Conservation (phyloP, 202 grass and related monocot species). For the Cymbopogon flexuosus region DNA sequence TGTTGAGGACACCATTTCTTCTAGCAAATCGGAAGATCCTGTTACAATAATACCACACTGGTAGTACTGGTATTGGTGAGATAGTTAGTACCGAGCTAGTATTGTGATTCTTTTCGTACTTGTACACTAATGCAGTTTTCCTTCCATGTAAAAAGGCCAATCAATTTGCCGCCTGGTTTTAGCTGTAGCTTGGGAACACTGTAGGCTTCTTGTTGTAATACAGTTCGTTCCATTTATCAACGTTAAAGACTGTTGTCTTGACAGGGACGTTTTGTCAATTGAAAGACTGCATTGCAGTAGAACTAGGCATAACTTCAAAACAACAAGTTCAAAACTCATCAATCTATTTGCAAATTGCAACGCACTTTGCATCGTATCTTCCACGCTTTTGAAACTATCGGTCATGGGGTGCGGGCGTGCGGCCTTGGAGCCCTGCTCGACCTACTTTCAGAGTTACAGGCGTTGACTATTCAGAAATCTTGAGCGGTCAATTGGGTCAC, state of each 20-base stretch:
- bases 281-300: background rate
- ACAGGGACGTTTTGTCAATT: background rate
- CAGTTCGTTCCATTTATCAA: background rate
- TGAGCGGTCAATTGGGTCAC: no score
- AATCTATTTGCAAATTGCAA: no score
- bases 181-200: conserved; percentile 23
- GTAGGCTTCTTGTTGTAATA: conserved; percentile 18
- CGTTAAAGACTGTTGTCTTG: no score
- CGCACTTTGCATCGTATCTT: no score
- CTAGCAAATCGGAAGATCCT: background rate
- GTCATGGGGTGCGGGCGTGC: background rate
- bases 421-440: background rate
- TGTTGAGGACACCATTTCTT: background rate
- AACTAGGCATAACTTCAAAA: background rate
- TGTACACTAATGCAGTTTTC: background rate
- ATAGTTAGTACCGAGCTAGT: background rate
- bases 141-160: conserved; percentile 28
- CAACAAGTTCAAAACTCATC: no score
- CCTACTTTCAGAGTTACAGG: no score
- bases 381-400: background rate
- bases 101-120: conserved; percentile 21
- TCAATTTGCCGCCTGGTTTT: background rate
- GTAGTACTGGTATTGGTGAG: background rate
- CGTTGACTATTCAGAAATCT: no score
- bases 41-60: conserved; percentile 13